Base-by-base conservation (phyloP, 2,329 filamentous ascomycete species). In the Teratosphaeria zuluensis region DNA sequence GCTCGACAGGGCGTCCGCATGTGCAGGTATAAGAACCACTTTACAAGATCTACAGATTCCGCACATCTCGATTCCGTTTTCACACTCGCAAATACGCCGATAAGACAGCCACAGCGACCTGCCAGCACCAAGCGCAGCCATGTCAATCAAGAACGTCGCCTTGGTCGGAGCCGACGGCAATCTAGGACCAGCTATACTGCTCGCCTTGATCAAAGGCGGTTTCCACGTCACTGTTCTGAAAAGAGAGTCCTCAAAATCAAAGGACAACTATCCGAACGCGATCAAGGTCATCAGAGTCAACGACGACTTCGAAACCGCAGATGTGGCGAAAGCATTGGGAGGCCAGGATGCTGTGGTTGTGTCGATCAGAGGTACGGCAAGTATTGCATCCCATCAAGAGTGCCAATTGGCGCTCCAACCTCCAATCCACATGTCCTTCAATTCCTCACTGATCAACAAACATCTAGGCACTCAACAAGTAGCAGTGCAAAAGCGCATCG, bases 341-440 rank as follows among this genome's bases (percentile, higher is more conserved):
- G 81, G 79, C 46, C 78, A 84, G 59, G 83, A 86, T 61, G 84
- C 80, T 0, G 74, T 86, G 19, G 68, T 86, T 31, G 74, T 75
- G 1, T 73, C 77, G 0, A 71, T 83, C 48, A 77, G 74, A 7
- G 74, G 73, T 14, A 63, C 64, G 52, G 8, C 12, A 19, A 4
- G 21, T 14, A 12, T 2, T 42, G 35, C 35, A 42, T 42, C 5
- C 12, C 12, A 4, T 16, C n/a, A 12, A 11, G n/a, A 42, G 35
- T 11, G 14, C 12, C 35, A 5, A 5, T 4, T 4, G 2, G 4
- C 4, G 24, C 24, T 28, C 24, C 4, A 2, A 28, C 24, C 24
- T 28, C 24, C 24, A 2, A 28, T 28, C 4, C 24, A 28, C 24
- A 28, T 28, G 24, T 4, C 24, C 2, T 2, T 28, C 24, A 28